Conservation (phyloP, 805 yeast species). For the Starmerella khaoyaiensis region DNA sequence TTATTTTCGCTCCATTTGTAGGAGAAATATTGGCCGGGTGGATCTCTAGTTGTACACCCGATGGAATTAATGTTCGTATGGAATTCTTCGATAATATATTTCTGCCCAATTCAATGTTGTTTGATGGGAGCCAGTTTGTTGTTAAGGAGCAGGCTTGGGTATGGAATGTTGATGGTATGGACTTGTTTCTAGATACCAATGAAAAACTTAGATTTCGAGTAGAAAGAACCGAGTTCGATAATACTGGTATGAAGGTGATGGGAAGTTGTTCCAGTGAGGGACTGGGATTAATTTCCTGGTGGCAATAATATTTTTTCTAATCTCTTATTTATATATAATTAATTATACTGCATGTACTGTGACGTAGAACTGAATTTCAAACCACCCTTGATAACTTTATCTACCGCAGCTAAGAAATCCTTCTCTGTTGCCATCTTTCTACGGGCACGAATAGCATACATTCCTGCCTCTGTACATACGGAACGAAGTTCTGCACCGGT, state of each 20-base stretch:
- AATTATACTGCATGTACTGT: conserved; percentile 97
- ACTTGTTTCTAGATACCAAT: conserved; percentile 72
- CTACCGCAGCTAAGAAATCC: conserved; percentile 95
- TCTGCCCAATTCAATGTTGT: conserved; percentile 69
- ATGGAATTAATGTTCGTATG: conserved; percentile 72
- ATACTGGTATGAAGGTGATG: conserved; percentile 71
- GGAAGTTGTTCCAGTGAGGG: conserved; percentile 95
- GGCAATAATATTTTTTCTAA: conserved; percentile 36
- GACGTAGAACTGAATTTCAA: conserved; percentile 94
- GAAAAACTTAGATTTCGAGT: conserved; percentile 86
- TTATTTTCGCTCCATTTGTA: conserved; percentile 84
- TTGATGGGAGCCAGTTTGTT: conserved; percentile 56
- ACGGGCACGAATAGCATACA: conserved; percentile 98
- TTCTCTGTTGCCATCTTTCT: conserved; percentile 97
- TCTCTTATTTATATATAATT: conserved; percentile 14
- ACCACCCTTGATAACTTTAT: conserved; percentile 96
- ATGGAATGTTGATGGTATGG: conserved; percentile 67
- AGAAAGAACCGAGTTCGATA: conserved; percentile 65
- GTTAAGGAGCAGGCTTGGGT: conserved; percentile 88
- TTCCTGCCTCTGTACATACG: conserved; percentile 98
- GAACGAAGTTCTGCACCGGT: conserved; percentile 98
- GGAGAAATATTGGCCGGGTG: conserved; percentile 91
- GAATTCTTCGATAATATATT: conserved; percentile 88
- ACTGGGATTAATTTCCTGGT: conserved; percentile 93
- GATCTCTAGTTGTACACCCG: conserved; percentile 76